Percentiles rank a stretch among this genome's conserved stretches.
Conservation (phyloP, 2,329 filamentous ascomycete species). For the Nannizzia gypsea region DNA sequence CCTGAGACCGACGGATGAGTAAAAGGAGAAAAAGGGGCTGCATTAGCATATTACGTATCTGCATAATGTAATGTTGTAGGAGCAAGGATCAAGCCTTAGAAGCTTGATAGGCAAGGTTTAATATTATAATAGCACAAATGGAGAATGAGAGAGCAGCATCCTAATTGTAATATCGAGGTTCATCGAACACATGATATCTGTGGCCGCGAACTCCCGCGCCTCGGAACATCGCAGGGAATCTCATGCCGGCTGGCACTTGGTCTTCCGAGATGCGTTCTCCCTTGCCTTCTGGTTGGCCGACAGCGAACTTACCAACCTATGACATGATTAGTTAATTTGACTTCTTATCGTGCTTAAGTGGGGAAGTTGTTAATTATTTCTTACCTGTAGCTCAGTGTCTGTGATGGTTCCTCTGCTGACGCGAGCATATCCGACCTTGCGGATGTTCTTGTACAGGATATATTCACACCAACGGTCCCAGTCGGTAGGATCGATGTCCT, state of each 20-base stretch:
- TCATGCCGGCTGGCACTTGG: conserved; percentile 61
- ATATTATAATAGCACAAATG: background rate
- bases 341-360: no score
- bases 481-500: conserved; percentile 81
- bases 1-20: no score
- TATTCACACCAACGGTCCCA: conserved; percentile 99
- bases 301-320: conserved; percentile 76
- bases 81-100: background rate
- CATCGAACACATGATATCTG: conserved; percentile 87
- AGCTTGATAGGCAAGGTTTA: background rate
- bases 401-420: conserved; percentile 86
- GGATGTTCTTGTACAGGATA: conserved; percentile 83
- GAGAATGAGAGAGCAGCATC: background rate
- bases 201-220: conserved; percentile 82
- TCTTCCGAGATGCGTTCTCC: conserved; percentile 57
- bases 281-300: conserved; percentile 57
- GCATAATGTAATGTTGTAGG: background rate
- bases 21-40: background rate
- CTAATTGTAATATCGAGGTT: conserved; percentile 58
- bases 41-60: conserved; percentile 4
- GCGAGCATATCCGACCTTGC: conserved; percentile 76
- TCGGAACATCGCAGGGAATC: conserved; percentile 75
- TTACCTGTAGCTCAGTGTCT: conserved; percentile 85
- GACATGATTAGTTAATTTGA: conserved; percentile 12
- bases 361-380: conserved; percentile 13